Evolutionary conservation across 192 early-diverging fungal genomes (phyloP), one percentile per base, ranked within the genome.

Genomic region (Coemansia sp.): DNA sequence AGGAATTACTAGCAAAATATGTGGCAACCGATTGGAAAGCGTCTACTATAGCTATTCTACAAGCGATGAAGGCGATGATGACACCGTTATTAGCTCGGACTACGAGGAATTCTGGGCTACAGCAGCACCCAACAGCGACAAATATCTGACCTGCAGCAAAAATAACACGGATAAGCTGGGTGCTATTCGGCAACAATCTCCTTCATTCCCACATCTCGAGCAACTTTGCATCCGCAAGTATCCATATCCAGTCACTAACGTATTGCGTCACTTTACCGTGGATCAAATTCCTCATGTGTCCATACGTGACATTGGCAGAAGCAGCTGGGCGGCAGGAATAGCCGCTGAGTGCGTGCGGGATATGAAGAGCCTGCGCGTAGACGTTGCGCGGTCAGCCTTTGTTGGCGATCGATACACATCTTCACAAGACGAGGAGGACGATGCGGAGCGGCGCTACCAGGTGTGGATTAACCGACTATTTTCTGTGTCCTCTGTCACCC

Each of bases 381-480:
- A 74, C 21, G 49, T 79, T n/a, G 11, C 58, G 5, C 50, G 50
- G 16, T 52, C 42, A 43, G 6, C 42, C 19, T 1, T n/a, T n/a
- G n/a, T n/a, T n/a, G 1, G 21, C 11, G 8, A 23, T 21, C 65
- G 0, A 43, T 16, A 4, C 19, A 26, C 1, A n/a, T 19, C 45
- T 42, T 62, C 16, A 40, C 43, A 21, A 1, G 53, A 52, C 37
- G 6, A 59, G n/a, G 52, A 65, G 6, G 64, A 52, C 21, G 5
- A 52, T 16, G 52, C 61, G 1, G 71, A 69, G 44, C 50, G 58
- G 37, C 42, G 41, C 13, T 79, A 71, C 57, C 77, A 71, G 43
- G 26, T 50, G 12, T 79, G 77, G 77, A 38, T 79, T 12, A 79
- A 79, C 26, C 64, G 69, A 43, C 16, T 79, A 39, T 79, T 79